Evolutionary conservation across 352 stramenopile species (phyloP).

Genomic region (Globisporangium sylvaticum): DNA sequence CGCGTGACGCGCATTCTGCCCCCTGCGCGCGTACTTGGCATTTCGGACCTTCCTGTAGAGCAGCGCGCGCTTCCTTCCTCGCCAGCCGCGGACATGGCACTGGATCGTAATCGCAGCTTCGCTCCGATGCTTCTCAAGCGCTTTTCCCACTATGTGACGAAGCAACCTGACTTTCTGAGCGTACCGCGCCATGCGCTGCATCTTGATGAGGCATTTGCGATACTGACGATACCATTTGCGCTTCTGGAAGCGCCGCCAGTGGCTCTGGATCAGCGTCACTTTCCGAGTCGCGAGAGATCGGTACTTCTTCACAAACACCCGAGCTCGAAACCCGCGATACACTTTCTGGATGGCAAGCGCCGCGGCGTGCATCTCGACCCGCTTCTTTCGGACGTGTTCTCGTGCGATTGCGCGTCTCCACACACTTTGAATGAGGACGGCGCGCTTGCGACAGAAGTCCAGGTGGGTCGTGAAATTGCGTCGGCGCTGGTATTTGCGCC

Average conservation of each 20-base stretch:
- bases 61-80: conserved; percentile 43
- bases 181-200: conserved; percentile 43
- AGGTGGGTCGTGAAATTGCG: conserved; percentile 34
- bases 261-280: conserved; percentile 34
- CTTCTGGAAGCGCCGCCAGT: conserved; percentile 31
- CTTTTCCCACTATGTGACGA: conserved; percentile 22
- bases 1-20: conserved; percentile 49
- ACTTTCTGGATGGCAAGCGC: conserved; percentile 39
- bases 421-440: conserved; percentile 38
- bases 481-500: conserved; percentile 37
- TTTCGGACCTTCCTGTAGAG: conserved; percentile 67
- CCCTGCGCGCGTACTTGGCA: conserved; percentile 40
- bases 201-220: conserved; percentile 28
- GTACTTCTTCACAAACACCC: conserved; percentile 26
- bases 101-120: conserved; percentile 37
- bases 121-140: conserved; percentile 26
- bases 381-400: conserved; percentile 21
- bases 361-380: conserved; percentile 27
- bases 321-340: conserved; percentile 32
- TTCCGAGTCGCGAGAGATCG: conserved; percentile 19
- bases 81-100: conserved; percentile 38
- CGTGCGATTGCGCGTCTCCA: conserved; percentile 45
- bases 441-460: conserved; percentile 27
- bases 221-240: conserved; percentile 23
- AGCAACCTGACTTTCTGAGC: conserved; percentile 24